phyloP scores from a whole-genome alignment of 2,329 filamentous ascomycete species.

The Ascochyta clinopodiicola region DNA sequence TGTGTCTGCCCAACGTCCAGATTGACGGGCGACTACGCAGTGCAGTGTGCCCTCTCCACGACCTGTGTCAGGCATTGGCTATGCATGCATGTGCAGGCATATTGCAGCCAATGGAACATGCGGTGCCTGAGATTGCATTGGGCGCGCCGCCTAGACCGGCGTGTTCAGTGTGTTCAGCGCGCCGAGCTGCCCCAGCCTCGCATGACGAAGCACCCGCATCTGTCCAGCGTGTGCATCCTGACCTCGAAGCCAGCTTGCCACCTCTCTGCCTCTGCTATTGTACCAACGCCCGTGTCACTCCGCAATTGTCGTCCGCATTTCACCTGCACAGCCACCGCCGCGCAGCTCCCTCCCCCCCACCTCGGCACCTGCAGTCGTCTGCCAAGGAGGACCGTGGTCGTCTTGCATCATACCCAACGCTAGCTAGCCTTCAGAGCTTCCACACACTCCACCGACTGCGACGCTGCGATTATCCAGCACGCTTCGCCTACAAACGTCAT shows the following conservation, averaged over 20 bases:
- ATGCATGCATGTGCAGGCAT: neutral
- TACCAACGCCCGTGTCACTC: constrained; percentile 9
- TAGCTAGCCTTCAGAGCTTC: constrained; percentile 20
- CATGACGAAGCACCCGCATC: constrained; percentile 22
- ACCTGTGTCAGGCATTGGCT: neutral
- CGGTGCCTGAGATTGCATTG: constrained; percentile 16
- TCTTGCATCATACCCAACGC: constrained; percentile 23
- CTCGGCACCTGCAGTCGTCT: constrained; percentile 16
- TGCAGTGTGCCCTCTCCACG: neutral
- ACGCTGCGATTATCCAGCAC: constrained; percentile 4
- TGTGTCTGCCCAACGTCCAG: too few species aligned
- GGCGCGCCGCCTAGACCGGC: constrained; percentile 19
- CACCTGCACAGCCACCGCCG: constrained; percentile 15
- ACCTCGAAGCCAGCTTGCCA: constrained; percentile 14
- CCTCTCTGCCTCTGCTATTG: constrained; percentile 14
- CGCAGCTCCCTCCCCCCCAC: constrained; percentile 1
- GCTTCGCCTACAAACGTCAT: constrained; percentile 9
- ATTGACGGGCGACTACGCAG: neutral
- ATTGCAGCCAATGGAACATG: neutral
- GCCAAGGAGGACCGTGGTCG: constrained; percentile 13
- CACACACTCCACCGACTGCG: constrained; percentile 14
- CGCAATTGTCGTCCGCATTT: constrained; percentile 4
- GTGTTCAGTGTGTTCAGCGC: constrained; percentile 12
- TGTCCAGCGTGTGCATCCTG: constrained; percentile 16
- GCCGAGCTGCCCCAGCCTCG: constrained; percentile 21